A percentile compares a stretch with the other conserved stretches of the same genome.
These are phyloP conservation scores for Kwoniella pini DNA, from an alignment of 768 basidiomycete species.

Conservation along the genomic window DNA sequence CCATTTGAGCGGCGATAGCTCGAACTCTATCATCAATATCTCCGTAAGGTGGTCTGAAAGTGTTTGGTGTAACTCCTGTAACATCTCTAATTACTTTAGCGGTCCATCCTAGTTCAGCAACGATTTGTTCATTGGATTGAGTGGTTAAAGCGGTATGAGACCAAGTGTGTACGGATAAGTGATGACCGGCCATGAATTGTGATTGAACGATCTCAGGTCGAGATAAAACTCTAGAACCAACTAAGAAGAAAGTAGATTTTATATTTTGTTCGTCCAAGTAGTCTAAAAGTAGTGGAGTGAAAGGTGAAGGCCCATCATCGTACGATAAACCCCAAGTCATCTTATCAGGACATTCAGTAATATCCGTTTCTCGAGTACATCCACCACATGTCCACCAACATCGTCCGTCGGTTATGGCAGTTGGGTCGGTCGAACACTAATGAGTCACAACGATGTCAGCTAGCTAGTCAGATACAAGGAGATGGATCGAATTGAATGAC, in stretches of 20 bases:
- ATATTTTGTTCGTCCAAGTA: slow-evolving; percentile 68
- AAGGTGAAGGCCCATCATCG: slow-evolving; percentile 74
- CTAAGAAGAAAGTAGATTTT: slow-evolving; percentile 82
- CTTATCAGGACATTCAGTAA: slow-evolving; percentile 72
- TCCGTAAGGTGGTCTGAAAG: slow-evolving; percentile 73
- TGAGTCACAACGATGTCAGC: no score
- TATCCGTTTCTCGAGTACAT: slow-evolving; percentile 67
- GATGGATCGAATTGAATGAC: not conserved
- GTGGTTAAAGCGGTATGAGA: slow-evolving; percentile 76
- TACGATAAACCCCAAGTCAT: slow-evolving; percentile 61
- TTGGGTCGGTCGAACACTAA: slow-evolving; percentile 66
- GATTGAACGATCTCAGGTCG: slow-evolving; percentile 69
- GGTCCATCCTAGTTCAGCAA: slow-evolving; percentile 86
- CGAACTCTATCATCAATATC: slow-evolving; percentile 77
- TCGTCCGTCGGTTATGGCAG: slow-evolving; percentile 61
- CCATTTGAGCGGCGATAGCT: slow-evolving; percentile 78
- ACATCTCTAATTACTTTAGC: slow-evolving; percentile 82
- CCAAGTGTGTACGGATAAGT: slow-evolving; percentile 87
- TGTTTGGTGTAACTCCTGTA: slow-evolving; percentile 68
- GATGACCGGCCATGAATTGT: slow-evolving; percentile 76
- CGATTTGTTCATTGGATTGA: slow-evolving; percentile 73
- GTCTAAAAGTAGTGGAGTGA: slow-evolving; percentile 71
- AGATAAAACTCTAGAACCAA: slow-evolving; percentile 78
- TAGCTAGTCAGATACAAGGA: no score
- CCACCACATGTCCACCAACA: slow-evolving; percentile 85